Evolutionary conservation across 495 filamentous ascomycete species (phyloP), one percentile per base, ranked within the genome.

Genomic region (Lasiosphaeria hispida): DNA sequence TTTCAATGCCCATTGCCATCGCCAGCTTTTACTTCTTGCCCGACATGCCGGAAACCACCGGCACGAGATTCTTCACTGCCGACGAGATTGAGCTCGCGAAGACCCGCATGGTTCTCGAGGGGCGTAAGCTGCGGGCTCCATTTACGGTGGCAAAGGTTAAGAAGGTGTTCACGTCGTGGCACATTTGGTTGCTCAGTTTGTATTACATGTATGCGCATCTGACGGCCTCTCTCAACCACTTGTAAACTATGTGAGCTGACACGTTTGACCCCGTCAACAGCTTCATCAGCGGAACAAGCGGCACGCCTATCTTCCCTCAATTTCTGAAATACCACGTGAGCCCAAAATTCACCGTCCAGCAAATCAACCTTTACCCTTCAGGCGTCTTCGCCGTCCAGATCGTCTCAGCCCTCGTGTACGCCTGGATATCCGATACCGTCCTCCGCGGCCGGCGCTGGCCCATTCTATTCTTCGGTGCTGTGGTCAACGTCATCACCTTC

Each of bases 1-100:
- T 80, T 40, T 74, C 72, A 1, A 60, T 80, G 10, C 77, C 79
- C 5, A 69, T 80, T 13, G 71, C 74, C 50, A 77, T 87, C 10
- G 73, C 74, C 7, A 82, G 83, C 1, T 87, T 81, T 66, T 80
- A 85, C 45, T 59, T 86, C 36, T 73, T 86, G 23, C 85, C 85
- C 1, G 83, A 86, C 54, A 77, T 85, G 0, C 85, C 83, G 0
- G 76, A 83, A 53, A 87, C 82, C 36, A 79, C 81, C 6, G 77
- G 68, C 19, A 79, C 81, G 10, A 84, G 79, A 75, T 77, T 66
- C 60, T 78, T 80, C 30, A 69, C 57, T 0, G 57, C 63, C 34
- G 71, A 73, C 17, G 73, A 30, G 23, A 30, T 30, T 30, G 23
- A 30, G 5, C 23, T 30, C 2, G 74, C 70, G 0, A 63, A 72